Conservation (phyloP, 1,284 basidiomycete species). For the Rhizoctonia solani region DNA sequence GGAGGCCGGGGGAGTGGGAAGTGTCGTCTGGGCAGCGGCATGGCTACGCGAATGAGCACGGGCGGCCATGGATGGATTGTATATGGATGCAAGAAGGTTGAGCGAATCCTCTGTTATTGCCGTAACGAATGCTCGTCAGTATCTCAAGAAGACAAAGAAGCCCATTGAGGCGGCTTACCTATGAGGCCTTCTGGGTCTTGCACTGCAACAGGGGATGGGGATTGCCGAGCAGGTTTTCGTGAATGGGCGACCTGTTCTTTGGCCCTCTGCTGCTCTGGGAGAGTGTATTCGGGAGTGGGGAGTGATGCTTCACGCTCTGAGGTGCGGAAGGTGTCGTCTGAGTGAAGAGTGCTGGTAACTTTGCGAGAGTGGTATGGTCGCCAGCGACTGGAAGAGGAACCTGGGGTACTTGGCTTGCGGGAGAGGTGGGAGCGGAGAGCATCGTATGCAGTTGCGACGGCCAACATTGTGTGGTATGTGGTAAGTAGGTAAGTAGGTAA, state of each 20-base stretch:
- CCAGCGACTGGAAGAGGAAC: constrained; percentile 18
- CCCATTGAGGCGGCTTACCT: constrained; percentile 6
- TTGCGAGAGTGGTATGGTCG: constrained; percentile 26
- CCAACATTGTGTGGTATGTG: constrained; percentile 16
- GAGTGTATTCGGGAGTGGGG: too few species aligned
- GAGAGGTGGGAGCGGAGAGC: constrained; percentile 12
- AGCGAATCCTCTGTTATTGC: constrained; percentile 16
- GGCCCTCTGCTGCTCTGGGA: too few species aligned
- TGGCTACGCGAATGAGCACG: background rate
- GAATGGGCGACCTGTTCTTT: background rate
- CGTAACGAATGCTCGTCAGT: too few species aligned
- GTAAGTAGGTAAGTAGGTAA: background rate
- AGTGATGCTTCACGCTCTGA: too few species aligned
- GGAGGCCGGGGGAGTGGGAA: constrained; percentile 26
- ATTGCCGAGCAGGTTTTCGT: background rate
- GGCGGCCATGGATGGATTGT: constrained; percentile 14
- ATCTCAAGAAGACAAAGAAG: background rate
- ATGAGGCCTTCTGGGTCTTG: constrained; percentile 32
- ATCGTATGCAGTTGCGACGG: constrained; percentile 30
- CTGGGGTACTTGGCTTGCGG: constrained; percentile 16
- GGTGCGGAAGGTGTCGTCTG: constrained; percentile 19
- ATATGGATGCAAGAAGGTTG: constrained; percentile 23
- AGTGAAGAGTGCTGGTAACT: constrained; percentile 1
- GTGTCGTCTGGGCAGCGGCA: background rate
- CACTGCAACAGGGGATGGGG: background rate